Base-by-base conservation (phyloP, 1,284 basidiomycete species). In the Apiotrichum brassicae region DNA sequence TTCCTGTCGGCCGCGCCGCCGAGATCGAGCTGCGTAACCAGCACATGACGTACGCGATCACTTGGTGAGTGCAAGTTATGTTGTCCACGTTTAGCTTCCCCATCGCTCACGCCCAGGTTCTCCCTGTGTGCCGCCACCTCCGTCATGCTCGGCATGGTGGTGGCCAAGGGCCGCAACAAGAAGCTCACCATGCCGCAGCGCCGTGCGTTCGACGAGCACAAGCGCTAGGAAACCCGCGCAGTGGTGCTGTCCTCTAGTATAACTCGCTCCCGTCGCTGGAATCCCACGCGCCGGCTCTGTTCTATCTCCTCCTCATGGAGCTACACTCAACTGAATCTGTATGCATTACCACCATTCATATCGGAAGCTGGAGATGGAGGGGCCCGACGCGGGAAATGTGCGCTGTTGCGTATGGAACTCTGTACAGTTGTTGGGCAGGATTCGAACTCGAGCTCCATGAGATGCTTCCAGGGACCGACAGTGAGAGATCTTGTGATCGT, bases 41-140 rank as follows among this genome's bases (percentile, higher is more conserved):
- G 49, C 94, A 99, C 76, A 79, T 90, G 9, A 93, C 91, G 6
- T 99, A 99, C 70, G 89, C 94, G 6, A 81, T 86, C 18, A 99
- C 94, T 12, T 99, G 94, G 94, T 92, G 34, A 49, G 56, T 50
- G 51, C 43, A 8, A n/a, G n/a, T n/a, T n/a, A n/a, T n/a, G n/a
- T n/a, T n/a, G n/a, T n/a, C n/a, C n/a, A n/a, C n/a, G n/a, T n/a
- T n/a, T n/a, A n/a, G n/a, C n/a, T n/a, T n/a, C n/a, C n/a, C n/a
- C n/a, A n/a, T n/a, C n/a, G n/a, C 44, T 51, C 11, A 43, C 41
- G 18, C 28, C 12, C 54, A 77, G 76, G 76, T 72, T 75, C 53
- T 76, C 76, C 7, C 58, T 77, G 3, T 75, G 70, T 1, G 70
- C 67, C 7, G 72, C 72, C 2, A 77, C 76, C 3, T 62, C 71